A percentile compares a stretch with the other conserved stretches of the same genome.
Evolutionary conservation across 257 asterid species (phyloP).

Genomic region (Solanum pennellii): DNA sequence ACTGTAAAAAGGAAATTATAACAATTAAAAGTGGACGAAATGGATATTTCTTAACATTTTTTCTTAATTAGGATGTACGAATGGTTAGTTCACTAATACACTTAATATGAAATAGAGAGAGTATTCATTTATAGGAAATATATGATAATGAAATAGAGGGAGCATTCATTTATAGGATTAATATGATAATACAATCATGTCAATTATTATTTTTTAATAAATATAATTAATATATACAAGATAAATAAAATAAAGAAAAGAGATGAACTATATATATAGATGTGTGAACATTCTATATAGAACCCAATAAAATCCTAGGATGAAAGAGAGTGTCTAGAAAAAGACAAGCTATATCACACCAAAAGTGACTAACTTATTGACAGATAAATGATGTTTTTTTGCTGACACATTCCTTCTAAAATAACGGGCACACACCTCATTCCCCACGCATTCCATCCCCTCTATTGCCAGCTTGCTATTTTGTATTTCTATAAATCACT

Average conservation of each 20-base stretch:
- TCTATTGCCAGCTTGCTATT: background rate
- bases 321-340: background rate
- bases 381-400: background rate
- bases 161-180: background rate
- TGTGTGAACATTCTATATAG: no score
- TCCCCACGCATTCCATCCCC: slow-evolving; percentile 39
- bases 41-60: no score
- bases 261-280: background rate
- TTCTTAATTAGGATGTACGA: background rate
- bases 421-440: slow-evolving; percentile 72
- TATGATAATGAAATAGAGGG: background rate
- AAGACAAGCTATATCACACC: background rate
- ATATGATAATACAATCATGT: background rate
- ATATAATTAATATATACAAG: background rate
- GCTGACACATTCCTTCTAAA: background rate
- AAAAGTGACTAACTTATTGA: background rate
- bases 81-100: background rate
- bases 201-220: background rate
- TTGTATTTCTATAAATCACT: background rate
- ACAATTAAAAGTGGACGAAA: background rate
- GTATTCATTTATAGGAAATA: background rate
- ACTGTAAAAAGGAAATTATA: no score
- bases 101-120: background rate
- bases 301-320: background rate
- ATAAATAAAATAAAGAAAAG: no score